Conservation (phyloP, 2,329 filamentous ascomycete species). For the Pestalotiopsis fici region DNA sequence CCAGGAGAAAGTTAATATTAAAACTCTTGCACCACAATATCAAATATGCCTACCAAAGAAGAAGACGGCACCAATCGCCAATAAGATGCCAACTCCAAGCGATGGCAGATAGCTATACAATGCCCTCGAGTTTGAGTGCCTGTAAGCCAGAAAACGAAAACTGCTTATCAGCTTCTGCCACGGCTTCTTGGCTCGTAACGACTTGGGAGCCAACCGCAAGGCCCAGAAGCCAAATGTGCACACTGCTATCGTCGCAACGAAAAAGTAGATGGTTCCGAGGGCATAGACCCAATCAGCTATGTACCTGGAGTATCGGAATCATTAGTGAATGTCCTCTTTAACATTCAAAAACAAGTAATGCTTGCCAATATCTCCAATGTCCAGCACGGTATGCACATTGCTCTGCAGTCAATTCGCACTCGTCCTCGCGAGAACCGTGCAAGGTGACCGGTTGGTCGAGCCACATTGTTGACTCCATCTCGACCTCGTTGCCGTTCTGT, state of each 20-base stretch:
- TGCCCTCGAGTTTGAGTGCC: conserved; percentile 31
- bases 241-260: conserved; percentile 47
- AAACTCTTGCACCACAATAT: conserved; percentile 5
- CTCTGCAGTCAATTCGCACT: conserved; percentile 36
- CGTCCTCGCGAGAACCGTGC: conserved; percentile 35
- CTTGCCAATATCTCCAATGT: conserved; percentile 50
- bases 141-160: conserved; percentile 42
- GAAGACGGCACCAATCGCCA: conserved; percentile 40
- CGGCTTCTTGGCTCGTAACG: conserved; percentile 22
- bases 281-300: conserved; percentile 55
- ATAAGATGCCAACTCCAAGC: conserved; percentile 42
- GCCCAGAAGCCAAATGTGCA: conserved; percentile 42
- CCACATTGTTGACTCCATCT: conserved; percentile 24
- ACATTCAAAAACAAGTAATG: neutral
- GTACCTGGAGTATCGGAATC: conserved; percentile 39
- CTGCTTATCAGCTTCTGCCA: conserved; percentile 35
- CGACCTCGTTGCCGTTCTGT: neutral
- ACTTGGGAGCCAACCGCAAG: conserved; percentile 27
- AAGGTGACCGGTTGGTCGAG: conserved; percentile 41
- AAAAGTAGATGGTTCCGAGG: conserved; percentile 53
- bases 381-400: conserved; percentile 45
- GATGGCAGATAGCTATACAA: conserved; percentile 40
- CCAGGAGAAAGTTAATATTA: conserved; percentile 7
- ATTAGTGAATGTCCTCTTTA: neutral
- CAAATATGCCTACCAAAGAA: conserved; percentile 37